phyloP scores from a whole-genome alignment of 75 land plant species.

The Cryptomeria japonica region DNA sequence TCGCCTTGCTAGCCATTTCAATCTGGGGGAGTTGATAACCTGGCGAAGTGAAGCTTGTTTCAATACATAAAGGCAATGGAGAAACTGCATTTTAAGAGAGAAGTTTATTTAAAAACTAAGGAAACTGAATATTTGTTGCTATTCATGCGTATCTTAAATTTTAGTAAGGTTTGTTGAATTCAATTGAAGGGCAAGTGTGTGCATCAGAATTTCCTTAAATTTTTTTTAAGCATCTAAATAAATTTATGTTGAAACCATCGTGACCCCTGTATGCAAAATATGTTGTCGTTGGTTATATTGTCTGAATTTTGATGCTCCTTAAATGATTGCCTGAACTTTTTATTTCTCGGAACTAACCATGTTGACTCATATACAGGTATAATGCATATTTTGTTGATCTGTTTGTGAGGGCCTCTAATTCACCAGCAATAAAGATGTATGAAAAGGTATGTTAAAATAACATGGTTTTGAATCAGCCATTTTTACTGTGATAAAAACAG shows the following conservation, averaged over 20 bases:
- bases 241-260: neutral
- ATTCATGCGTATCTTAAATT: neutral
- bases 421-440: conserved; percentile 96
- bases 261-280: neutral
- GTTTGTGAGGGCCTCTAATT: conserved; percentile 97
- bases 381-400: conserved; percentile 97
- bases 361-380: conserved; percentile 50
- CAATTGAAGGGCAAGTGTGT: neutral
- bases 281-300: neutral
- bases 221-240: neutral
- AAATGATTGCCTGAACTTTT: neutral
- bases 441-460: conserved; percentile 63
- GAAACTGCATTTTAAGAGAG: neutral
- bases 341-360: neutral
- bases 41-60: neutral
- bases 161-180: neutral
- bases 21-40: neutral
- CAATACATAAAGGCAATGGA: neutral
- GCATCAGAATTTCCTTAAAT: neutral
- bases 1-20: neutral
- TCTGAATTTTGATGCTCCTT: neutral
- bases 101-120: neutral
- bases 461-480: neutral
- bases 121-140: neutral
- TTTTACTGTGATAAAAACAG: neutral